These are phyloP conservation scores for Ochetophila trinervis DNA, from an alignment of 306 rosid species.

Conservation along the genomic window DNA sequence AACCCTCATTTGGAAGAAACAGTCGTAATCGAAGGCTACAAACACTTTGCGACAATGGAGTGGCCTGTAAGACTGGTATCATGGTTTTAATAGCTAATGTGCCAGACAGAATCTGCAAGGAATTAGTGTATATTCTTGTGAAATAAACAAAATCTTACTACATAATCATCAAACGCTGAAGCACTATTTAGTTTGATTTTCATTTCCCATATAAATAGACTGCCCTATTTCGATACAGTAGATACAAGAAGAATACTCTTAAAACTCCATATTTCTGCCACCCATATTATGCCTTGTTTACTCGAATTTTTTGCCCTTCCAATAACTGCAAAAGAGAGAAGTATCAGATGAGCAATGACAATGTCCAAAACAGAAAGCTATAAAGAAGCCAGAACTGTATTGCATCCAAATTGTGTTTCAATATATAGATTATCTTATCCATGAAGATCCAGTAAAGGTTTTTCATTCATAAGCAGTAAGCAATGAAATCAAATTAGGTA, in stretches of 20 bases:
- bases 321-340: conserved; percentile 53
- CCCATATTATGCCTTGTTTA: conserved; percentile 68
- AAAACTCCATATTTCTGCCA: conserved; percentile 11
- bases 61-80: no score
- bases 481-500: no score
- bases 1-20: not conserved
- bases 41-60: not conserved
- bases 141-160: not conserved
- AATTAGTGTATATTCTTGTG: not conserved
- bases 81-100: not conserved
- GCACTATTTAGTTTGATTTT: not conserved
- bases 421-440: no score
- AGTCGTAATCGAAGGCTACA: not conserved
- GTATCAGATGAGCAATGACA: conserved; percentile 1
- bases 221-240: conserved; percentile 12
- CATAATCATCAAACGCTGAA: conserved; percentile 1
- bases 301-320: conserved; percentile 81
- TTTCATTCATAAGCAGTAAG: no score
- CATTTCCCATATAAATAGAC: not conserved
- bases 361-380: conserved; percentile 4
- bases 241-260: conserved; percentile 24
- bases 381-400: not conserved
- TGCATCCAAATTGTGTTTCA: no score
- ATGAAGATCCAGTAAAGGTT: no score
- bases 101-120: not conserved